Evolutionary conservation across 192 early-diverging fungal genomes (phyloP).

Genomic region (Dimargaris cristalligena): DNA sequence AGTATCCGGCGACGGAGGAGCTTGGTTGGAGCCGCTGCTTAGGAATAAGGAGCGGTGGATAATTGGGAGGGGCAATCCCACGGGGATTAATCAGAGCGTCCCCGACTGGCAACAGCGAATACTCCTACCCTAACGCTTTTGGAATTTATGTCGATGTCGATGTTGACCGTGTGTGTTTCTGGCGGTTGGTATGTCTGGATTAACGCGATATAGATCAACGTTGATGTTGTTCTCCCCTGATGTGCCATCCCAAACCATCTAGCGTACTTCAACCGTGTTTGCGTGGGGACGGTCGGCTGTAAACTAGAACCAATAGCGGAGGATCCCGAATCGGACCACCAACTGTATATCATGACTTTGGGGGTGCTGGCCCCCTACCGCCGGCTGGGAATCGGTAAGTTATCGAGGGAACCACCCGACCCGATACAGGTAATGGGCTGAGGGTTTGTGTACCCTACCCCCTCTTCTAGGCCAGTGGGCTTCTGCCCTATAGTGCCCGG

Average conservation of each 20-base stretch:
- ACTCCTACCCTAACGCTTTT: not conserved
- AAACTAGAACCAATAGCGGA: slow-evolving; percentile 41
- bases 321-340: slow-evolving; percentile 13
- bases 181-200: not conserved
- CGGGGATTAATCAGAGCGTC: not conserved
- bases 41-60: not conserved
- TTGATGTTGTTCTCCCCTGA: too few relatives aligned
- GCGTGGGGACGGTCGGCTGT: slow-evolving; percentile 76
- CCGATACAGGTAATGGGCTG: too few relatives aligned
- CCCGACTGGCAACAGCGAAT: not conserved
- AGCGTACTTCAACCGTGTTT: slow-evolving; percentile 48
- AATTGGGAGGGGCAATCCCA: not conserved
- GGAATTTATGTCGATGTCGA: slow-evolving; percentile 2
- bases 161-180: not conserved
- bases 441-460: too few relatives aligned
- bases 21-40: too few relatives aligned
- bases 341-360: slow-evolving; percentile 84
- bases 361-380: slow-evolving; percentile 77
- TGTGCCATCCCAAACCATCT: too few relatives aligned
- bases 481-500: too few relatives aligned
- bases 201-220: too few relatives aligned
- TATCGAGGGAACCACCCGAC: too few relatives aligned
- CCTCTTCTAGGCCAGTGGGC: too few relatives aligned
- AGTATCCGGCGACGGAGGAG: too few relatives aligned
- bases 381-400: slow-evolving; percentile 53